Evolutionary conservation across 352 stramenopile genomes (phyloP), one percentile per base, ranked within the genome.

Genomic region (Pythium vanterpoolii): DNA sequence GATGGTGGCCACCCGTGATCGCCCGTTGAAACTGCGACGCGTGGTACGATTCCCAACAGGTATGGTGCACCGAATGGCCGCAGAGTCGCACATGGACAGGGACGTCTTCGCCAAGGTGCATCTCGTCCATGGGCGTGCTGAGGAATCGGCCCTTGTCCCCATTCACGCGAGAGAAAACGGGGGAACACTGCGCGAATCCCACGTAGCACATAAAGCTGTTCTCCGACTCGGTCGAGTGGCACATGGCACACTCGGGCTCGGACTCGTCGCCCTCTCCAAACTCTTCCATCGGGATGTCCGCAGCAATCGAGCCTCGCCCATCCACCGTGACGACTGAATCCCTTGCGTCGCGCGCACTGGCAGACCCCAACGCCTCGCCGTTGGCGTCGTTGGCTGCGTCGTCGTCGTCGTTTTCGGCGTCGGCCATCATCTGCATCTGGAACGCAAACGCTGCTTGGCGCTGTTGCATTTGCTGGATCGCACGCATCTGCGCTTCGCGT

Each of bases 31-130:
- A 96, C 33, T 98, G 82, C 18, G 95, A 98, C 8, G 96, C 83
- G 46, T 96, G 96, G 49, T 98, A 98, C 26, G 89, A 93, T 70
- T 98, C 90, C 70, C 96, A 97, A 71, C 96, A 99, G 30, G 73
- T 88, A 46, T 97, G 77, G 71, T 99, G 96, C 33, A 98, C 94
- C 27, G 92, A 95, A 75, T 99, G 96, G 10, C 96, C 95, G 69
- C 96, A 99, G 23, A 95, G 63, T 2, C 83, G 79, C 21, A 96
- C 73, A 63, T 95, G 78, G 44, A 91, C 79, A 1, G 83, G 83
- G 11, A 90, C 83, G 28, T 93, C 83, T 72, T 93, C 79, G 18
- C 83, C 83, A 4, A 90, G 55, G 52, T 93, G 83, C 86, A 95
- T 95, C 33, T 95, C 86, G 42, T 95, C 86, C 65, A 92, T 88